Evolutionary conservation across 495 filamentous ascomycete species (phyloP), one percentile per base, ranked within the genome.

Genomic region (Neurospora sp.): DNA sequence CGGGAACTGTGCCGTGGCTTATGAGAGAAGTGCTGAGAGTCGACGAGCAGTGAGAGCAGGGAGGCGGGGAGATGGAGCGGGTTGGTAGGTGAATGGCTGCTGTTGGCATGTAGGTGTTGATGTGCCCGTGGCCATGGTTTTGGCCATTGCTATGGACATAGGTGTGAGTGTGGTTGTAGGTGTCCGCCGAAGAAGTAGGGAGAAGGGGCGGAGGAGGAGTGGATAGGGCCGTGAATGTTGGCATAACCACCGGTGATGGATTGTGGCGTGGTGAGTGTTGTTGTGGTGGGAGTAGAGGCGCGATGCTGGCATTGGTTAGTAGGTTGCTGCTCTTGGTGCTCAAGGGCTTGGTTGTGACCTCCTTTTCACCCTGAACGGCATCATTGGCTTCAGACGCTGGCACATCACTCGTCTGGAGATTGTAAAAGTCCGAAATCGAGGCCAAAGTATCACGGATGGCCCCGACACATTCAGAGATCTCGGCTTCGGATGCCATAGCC

Each of bases 381-480:
- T 53, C 45, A 1, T 4, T 20, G 20, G 8, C 9, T 22, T 9
- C 2, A 53, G 45, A 5, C 9, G 9, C n/a, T 12, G 9, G 45
- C 4, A 20, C n/a, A 10, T 3, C 45, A 22, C 9, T 47, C n/a
- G 71, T 71, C 22, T 84, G 78, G 1, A 78, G 81, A 4, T 80
- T 79, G 75, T 84, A 83, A 68, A 76, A 81, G 22, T 78, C 45
- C 7, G 80, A 82, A 22, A 78, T 75, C 22, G 78, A 77, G 5
- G 78, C 76, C 10, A 85, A 75, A 39, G 81, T 81, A 53, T 82
- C 78, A 77, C 83, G 82, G 14, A 86, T 81, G 6, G 80, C 75
- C 0, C 76, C 77, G 40, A 86, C 75, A 39, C 85, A 78, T 3
- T 73, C 76, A 0, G 83, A 77, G 4, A 83, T 81, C 70, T 85